Conservation (phyloP, 2,329 filamentous ascomycete species). For the Fusarium piperis region DNA sequence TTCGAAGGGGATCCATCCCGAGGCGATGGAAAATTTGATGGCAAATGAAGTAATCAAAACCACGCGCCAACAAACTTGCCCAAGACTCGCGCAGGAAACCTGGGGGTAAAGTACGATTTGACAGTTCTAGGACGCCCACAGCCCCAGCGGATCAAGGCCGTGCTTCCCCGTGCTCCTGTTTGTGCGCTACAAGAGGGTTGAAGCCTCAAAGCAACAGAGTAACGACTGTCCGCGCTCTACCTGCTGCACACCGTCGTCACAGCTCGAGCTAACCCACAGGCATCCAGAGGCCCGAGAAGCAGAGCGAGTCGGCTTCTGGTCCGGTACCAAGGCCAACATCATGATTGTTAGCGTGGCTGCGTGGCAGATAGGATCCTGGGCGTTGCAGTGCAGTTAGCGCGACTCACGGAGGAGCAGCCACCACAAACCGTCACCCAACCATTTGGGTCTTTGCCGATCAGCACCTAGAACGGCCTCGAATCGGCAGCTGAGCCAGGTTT, state of each 20-base stretch:
- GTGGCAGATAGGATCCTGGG: slow-evolving; percentile 20
- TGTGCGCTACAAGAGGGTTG: slow-evolving; percentile 22
- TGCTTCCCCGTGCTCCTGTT: slow-evolving; percentile 30
- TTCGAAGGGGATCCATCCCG: slow-evolving; percentile 38
- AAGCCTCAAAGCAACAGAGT: slow-evolving; percentile 28
- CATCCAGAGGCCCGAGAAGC: not conserved
- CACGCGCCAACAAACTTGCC: slow-evolving; percentile 7
- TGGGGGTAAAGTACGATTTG: slow-evolving; percentile 34
- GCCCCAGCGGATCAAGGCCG: slow-evolving; percentile 30
- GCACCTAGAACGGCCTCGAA: slow-evolving; percentile 37
- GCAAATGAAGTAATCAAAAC: slow-evolving; percentile 13
- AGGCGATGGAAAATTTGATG: slow-evolving; percentile 8
- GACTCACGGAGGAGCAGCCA: slow-evolving; percentile 33
- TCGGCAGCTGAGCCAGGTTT: slow-evolving; percentile 20
- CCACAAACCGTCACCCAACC: slow-evolving; percentile 32
- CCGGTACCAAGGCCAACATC: slow-evolving; percentile 27
- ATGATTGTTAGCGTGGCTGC: slow-evolving; percentile 30
- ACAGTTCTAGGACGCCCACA: slow-evolving; percentile 17
- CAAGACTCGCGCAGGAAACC: slow-evolving; percentile 14
- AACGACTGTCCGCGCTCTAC: slow-evolving; percentile 20
- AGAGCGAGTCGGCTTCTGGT: slow-evolving; percentile 29
- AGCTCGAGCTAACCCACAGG: slow-evolving; percentile 13
- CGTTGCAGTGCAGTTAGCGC: slow-evolving; percentile 31
- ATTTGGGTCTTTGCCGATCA: slow-evolving; percentile 34
- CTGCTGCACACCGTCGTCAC: slow-evolving; percentile 33